phyloP scores from a whole-genome alignment of 306 rosid genomes.

The Clitoria ternatea region DNA sequence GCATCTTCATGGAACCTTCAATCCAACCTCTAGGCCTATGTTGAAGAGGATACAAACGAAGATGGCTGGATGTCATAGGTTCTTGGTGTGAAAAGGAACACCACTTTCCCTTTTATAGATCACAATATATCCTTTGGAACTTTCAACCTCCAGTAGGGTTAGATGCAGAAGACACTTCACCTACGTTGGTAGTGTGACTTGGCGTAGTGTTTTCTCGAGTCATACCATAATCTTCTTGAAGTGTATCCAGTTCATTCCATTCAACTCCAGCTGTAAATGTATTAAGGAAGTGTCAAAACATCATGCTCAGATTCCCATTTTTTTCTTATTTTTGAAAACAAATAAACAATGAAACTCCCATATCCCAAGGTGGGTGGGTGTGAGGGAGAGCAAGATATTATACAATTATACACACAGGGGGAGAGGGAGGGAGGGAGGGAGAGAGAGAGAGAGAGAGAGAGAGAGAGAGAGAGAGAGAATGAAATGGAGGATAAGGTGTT shows the following conservation, averaged over 20 bases:
- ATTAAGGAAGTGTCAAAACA: conserved; percentile 41
- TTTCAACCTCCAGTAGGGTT: conserved; percentile 47
- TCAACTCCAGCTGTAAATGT: conserved; percentile 56
- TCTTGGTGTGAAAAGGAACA: conserved; percentile 25
- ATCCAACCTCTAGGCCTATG: conserved; percentile 39
- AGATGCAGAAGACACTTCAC: conserved; percentile 47
- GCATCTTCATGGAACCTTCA: conserved; percentile 44
- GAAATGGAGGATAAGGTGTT: conserved; percentile 6
- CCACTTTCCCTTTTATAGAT: conserved; percentile 23
- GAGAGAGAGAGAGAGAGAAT: no score
- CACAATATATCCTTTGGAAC: conserved; percentile 13
- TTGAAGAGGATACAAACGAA: conserved; percentile 21
- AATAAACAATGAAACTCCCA: neutral
- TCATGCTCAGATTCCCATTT: neutral
- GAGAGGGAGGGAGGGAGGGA: no score
- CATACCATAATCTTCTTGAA: conserved; percentile 52
- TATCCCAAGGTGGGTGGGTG: neutral
- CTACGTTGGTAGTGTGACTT: conserved; percentile 36
- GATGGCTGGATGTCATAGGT: conserved; percentile 46
- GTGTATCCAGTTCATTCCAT: conserved; percentile 62
- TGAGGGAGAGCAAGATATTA: neutral
- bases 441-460: no score
- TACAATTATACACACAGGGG: neutral
- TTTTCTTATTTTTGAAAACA: neutral
- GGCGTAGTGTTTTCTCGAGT: conserved; percentile 37